These are phyloP conservation scores for Bifiguratus adelaidae DNA, from an alignment of 192 early-diverging fungal genomes.

Conservation along the genomic window DNA sequence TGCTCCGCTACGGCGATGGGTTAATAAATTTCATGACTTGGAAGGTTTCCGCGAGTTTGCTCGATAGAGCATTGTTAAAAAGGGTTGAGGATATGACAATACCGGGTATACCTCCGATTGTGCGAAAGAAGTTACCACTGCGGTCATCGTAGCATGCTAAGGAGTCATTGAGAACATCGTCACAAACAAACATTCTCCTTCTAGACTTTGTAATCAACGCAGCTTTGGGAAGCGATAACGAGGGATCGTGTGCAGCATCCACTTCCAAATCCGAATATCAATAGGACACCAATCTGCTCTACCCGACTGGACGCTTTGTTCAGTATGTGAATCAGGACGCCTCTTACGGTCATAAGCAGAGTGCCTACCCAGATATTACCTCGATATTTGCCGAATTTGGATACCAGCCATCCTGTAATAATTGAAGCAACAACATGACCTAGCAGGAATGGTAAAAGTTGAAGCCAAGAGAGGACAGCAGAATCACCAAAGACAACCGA, in stretches of 20 bases:
- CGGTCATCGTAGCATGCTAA: no score
- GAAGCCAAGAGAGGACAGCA: slow-evolving; percentile 59
- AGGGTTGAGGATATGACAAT: slow-evolving; percentile 41
- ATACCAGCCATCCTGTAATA: slow-evolving; percentile 46
- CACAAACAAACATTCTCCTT: no score
- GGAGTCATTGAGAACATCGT: no score
- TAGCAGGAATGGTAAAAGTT: slow-evolving; percentile 66
- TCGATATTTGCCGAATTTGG: slow-evolving; percentile 45
- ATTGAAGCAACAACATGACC: slow-evolving; percentile 51
- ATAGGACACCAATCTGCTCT: slow-evolving; percentile 45
- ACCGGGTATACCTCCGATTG: no score
- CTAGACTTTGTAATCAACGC: slow-evolving; percentile 35
- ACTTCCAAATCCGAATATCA: slow-evolving; percentile 62
- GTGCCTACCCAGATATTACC: slow-evolving; percentile 52
- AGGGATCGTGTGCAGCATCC: slow-evolving; percentile 63
- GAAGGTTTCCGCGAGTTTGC: slow-evolving; percentile 1
- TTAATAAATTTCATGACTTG: no score
- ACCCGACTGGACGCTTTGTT: slow-evolving; percentile 25
- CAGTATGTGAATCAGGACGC: slow-evolving; percentile 44
- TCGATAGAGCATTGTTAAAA: slow-evolving; percentile 19
- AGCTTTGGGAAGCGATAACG: slow-evolving; percentile 56
- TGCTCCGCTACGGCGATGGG: slow-evolving; percentile 7
- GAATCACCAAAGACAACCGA: slow-evolving; percentile 54
- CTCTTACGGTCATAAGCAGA: slow-evolving; percentile 43
- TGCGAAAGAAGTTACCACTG: no score